phyloP scores from a whole-genome alignment of 192 early-diverging fungal genomes.

The Spizellomyces sp. region DNA sequence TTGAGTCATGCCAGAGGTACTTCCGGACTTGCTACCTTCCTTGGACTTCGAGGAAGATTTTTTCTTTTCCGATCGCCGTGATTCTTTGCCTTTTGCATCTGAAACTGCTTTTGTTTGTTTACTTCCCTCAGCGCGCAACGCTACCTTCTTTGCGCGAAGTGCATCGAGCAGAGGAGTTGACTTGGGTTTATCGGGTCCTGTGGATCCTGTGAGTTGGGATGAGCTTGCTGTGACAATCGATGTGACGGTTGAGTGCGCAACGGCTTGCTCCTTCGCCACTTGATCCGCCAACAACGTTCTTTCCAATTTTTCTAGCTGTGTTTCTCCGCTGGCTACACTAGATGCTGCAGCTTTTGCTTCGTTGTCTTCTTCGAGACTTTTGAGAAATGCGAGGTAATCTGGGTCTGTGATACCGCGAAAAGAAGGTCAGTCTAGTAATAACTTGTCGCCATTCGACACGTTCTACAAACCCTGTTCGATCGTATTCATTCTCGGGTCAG shows the following conservation, averaged over 20 bases:
- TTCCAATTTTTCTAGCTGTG: background rate
- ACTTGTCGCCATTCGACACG: background rate
- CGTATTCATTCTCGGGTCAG: slow-evolving; percentile 72
- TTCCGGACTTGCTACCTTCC: background rate
- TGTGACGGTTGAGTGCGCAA: background rate
- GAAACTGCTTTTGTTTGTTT: background rate
- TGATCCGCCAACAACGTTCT: background rate
- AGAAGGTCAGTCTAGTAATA: background rate
- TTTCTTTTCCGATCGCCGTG: background rate
- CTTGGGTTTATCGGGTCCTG: slow-evolving; percentile 58
- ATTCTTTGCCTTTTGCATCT: background rate
- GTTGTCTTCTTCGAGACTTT: slow-evolving; percentile 56
- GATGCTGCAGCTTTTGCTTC: background rate
- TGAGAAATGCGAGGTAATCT: slow-evolving; percentile 75
- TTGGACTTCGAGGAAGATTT: background rate
- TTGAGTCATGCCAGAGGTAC: background rate
- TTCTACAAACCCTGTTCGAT: slow-evolving; percentile 65
- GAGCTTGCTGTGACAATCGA: slow-evolving; percentile 6
- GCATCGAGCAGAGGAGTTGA: slow-evolving; percentile 77
- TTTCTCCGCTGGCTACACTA: background rate
- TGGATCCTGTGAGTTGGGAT: slow-evolving; percentile 34
- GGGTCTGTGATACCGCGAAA: slow-evolving; percentile 54
- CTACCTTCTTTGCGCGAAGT: slow-evolving; percentile 70
- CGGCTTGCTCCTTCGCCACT: background rate
- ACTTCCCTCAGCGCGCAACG: background rate